phyloP scores from a whole-genome alignment of 2,329 filamentous ascomycete species.

The Diaporthe australafricana region DNA sequence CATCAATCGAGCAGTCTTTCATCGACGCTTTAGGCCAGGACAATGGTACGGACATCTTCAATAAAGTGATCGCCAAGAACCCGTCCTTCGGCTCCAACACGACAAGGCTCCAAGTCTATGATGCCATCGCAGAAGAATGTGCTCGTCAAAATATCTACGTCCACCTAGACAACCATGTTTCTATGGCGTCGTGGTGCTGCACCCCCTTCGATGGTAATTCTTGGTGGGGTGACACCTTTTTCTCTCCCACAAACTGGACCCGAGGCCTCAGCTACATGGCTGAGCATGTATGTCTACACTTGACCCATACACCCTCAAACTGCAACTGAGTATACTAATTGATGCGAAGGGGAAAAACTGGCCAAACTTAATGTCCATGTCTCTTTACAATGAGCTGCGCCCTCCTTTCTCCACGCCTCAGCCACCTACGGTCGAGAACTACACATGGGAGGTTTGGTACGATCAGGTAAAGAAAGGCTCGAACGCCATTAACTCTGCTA shows the following conservation, averaged over 20 bases:
- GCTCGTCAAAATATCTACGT: conserved; percentile 66
- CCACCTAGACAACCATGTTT: conserved; percentile 72
- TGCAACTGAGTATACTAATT: conserved; percentile 39
- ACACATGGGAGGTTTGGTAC: conserved; percentile 71
- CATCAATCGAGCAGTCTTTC: conserved; percentile 59
- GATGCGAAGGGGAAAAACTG: conserved; percentile 55
- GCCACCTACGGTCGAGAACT: conserved; percentile 50
- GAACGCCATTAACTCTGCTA: conserved; percentile 60
- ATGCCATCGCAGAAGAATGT: conserved; percentile 70
- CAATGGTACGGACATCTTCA: conserved; percentile 64
- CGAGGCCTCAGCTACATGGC: conserved; percentile 72
- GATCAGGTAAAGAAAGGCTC: conserved; percentile 60
- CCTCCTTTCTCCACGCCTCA: conserved; percentile 48
- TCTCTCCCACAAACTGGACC: conserved; percentile 69
- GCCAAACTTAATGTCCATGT: conserved; percentile 60
- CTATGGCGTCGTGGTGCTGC: conserved; percentile 69
- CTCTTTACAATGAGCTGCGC: conserved; percentile 66
- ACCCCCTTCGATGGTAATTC: conserved; percentile 64
- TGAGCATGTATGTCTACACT: conserved; percentile 57
- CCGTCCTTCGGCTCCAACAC: conserved; percentile 65
- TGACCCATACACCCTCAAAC: background rate
- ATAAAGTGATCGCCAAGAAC: conserved; percentile 66
- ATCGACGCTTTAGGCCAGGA: conserved; percentile 58
- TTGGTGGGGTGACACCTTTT: conserved; percentile 72
- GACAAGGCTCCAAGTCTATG: conserved; percentile 68